Percentiles rank a stretch among this genome's conserved stretches.
Conservation (phyloP, 306 rosid genomes). For the Vicia faba region DNA sequence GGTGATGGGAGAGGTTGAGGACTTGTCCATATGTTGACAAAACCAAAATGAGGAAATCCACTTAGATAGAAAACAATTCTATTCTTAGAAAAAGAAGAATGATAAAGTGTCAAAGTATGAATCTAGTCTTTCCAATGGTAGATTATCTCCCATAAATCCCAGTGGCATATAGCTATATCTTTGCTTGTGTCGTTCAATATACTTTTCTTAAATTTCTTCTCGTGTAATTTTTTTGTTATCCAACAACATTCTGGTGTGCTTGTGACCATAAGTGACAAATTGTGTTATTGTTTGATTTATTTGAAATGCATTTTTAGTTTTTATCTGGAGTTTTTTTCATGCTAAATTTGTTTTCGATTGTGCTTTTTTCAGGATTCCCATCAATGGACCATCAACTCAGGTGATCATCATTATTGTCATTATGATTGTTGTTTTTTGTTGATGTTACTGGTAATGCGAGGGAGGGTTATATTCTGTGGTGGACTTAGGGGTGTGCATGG, state of each 20-base stretch:
- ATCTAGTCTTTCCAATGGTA: conserved; percentile 8
- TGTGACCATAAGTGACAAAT: neutral
- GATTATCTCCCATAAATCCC: neutral
- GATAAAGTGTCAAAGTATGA: neutral
- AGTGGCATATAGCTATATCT: neutral
- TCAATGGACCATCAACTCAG: conserved; percentile 60
- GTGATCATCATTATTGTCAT: conserved; percentile 37
- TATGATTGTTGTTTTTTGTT: neutral
- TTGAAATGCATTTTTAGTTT: conserved; percentile 6
- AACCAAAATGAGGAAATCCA: no score
- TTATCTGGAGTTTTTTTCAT: neutral
- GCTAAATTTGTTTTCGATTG: conserved; percentile 21
- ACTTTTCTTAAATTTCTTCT: neutral
- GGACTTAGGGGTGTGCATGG: no score
- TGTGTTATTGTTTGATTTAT: conserved; percentile 28
- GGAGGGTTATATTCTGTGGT: neutral
- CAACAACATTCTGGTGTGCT: conserved; percentile 24
- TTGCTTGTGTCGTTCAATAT: neutral
- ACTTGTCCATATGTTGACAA: no score
- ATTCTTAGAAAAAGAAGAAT: neutral
- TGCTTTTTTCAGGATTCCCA: conserved; percentile 66
- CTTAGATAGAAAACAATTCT: neutral
- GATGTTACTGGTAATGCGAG: neutral
- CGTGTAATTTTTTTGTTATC: neutral
- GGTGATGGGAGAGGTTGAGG: no score